Conservation (phyloP, 768 basidiomycete species). For the Russula ochroleuca region DNA sequence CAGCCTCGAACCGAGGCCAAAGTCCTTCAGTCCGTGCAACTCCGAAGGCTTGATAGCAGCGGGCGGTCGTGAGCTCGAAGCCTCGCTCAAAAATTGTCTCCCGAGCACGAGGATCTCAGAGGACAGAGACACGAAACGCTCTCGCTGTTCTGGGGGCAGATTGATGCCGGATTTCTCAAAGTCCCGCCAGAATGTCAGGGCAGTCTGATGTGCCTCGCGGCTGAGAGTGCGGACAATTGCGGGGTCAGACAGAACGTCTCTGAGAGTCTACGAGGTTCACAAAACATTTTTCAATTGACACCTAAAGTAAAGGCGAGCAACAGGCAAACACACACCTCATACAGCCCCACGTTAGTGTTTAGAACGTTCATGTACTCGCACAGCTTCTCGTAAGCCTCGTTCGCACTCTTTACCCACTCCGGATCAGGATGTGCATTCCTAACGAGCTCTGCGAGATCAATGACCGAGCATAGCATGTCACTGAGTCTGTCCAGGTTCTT, state of each 20-base stretch:
- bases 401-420: conserved; percentile 77
- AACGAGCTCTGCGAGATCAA: conserved; percentile 92
- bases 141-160: conserved; percentile 70
- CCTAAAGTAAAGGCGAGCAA: conserved; percentile 19
- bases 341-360: conserved; percentile 89
- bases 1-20: conserved; percentile 69
- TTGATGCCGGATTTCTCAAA: conserved; percentile 97
- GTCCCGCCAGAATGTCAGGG: conserved; percentile 91
- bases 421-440: conserved; percentile 90
- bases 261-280: conserved; percentile 52
- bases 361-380: conserved; percentile 98
- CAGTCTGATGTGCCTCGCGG: conserved; percentile 78
- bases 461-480: conserved; percentile 92
- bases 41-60: conserved; percentile 65
- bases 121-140: conserved; percentile 83
- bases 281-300: neutral
- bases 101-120: conserved; percentile 87
- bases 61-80: conserved; percentile 58
- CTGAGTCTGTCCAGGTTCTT: conserved; percentile 97
- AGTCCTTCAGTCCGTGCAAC: conserved; percentile 67
- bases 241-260: conserved; percentile 62
- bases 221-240: conserved; percentile 61
- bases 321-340: conserved; percentile 64
- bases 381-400: conserved; percentile 82
- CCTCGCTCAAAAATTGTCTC: conserved; percentile 75